phyloP scores from a whole-genome alignment of 2,329 filamentous ascomycete genomes.

The Penicillium sp. region DNA sequence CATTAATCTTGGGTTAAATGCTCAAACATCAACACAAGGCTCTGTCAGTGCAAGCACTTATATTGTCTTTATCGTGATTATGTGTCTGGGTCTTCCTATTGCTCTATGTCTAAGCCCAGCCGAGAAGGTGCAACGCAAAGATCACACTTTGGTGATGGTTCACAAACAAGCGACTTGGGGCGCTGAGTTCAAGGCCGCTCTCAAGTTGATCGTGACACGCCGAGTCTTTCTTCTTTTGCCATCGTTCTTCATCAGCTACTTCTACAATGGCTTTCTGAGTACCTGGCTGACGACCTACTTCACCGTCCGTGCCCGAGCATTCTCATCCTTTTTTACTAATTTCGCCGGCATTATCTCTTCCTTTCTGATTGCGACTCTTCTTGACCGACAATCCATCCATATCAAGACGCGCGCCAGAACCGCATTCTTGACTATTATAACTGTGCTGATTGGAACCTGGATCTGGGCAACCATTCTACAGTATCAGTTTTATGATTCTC shows the following conservation, averaged over 20 bases:
- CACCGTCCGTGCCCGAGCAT: conserved; percentile 22
- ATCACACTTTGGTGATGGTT: conserved; percentile 18
- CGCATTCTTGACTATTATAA: conserved; percentile 16
- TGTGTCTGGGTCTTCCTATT: conserved; percentile 22
- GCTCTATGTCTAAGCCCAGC: conserved; percentile 19
- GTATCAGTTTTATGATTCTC: conserved; percentile 17
- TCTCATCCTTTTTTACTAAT: conserved; percentile 25
- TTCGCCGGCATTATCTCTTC: conserved; percentile 22
- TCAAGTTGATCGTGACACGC: conserved; percentile 17
- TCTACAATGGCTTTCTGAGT: conserved; percentile 28
- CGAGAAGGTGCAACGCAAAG: conserved; percentile 24
- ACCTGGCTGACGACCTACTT: conserved; percentile 24
- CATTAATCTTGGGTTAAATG: conserved; percentile 21
- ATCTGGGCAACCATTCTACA: conserved; percentile 22
- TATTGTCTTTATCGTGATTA: conserved; percentile 23
- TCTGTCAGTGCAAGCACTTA: conserved; percentile 19
- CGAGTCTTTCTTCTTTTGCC: conserved; percentile 22
- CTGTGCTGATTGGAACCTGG: conserved; percentile 19
- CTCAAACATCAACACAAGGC: conserved; percentile 12
- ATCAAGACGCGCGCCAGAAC: conserved; percentile 23
- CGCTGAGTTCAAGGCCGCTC: conserved; percentile 20
- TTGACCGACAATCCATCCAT: conserved; percentile 21
- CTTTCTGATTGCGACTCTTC: conserved; percentile 18
- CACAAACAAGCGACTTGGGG: conserved; percentile 19
- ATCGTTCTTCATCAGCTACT: conserved; percentile 29